Base-by-base conservation (phyloP, 371 early-diverging fungal species). In the Umbelopsis sp. region DNA sequence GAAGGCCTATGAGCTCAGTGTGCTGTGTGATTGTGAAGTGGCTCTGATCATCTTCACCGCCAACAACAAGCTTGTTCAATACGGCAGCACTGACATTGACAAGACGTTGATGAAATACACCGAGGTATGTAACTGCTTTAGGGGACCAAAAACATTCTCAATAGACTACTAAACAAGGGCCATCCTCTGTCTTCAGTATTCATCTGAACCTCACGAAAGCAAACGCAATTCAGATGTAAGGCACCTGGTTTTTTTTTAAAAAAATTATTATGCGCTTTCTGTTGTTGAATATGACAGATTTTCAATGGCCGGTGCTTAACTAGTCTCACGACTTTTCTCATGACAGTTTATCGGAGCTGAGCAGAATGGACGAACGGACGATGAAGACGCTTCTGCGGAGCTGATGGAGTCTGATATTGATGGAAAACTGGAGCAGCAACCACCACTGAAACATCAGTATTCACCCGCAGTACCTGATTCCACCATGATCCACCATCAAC, bases 1-100 rank as follows among this genome's bases (percentile, higher is more conserved):
- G 83, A 99, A 99, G 80, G 99, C 99, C 4, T 97, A 96, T 80
- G 99, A 99, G 80, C 91, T 99, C 44, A 92, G 92, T 71, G 94
- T 97, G 4, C 87, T 99, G 35, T 99, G 99, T 84, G 95, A 95
- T 74, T 96, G 97, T 77, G 97, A 99, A 78, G 94, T 99, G 51
- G 97, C 94, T 1, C 81, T 97, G 32, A 93, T 97, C 67, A 94
- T 97, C 73, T 96, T 97, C 81, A 93, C 92, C 73, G 89, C 89
- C 29, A 93, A 93, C 73, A 91, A 93, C 74, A 97, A 96, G 79
- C 89, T 97, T 10, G 92, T 95, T 38, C 96, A 97, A 71, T 98
- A 94, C 74, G 90, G 96, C 6, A 92, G 92, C 50, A 88, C 93
- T 1, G 95, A 97, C 74, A 96, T 98, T 79, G 97, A 97, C 81